Conservation (phyloP, 768 basidiomycete species). For the Boletales sp. region DNA sequence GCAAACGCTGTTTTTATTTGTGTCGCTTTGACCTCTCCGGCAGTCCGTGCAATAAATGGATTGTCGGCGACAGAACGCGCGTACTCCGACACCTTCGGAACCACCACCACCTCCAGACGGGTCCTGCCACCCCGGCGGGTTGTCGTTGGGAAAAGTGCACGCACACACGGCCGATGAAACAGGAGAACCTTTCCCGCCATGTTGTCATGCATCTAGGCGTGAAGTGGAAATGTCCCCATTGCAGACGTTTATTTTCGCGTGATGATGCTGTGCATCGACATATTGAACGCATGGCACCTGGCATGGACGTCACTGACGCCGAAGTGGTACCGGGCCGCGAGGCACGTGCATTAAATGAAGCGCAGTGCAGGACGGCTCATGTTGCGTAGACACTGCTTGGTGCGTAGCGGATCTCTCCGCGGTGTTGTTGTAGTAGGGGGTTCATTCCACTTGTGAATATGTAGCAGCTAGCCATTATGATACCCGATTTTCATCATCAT, state of each 20-base stretch:
- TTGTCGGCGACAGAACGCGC: conserved; percentile 24
- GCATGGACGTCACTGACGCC: conserved; percentile 19
- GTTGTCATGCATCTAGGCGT: conserved; percentile 27
- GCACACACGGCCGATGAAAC: conserved; percentile 24
- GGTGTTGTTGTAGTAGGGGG: not conserved
- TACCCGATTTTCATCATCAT: conserved; percentile 6
- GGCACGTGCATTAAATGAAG: conserved; percentile 11
- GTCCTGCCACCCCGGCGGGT: conserved; percentile 6
- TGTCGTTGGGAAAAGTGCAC: conserved; percentile 27
- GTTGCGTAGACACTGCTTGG: conserved; percentile 4
- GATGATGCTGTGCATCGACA: conserved; percentile 32
- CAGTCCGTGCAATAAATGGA: conserved; percentile 23
- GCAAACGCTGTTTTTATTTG: conserved; percentile 17
- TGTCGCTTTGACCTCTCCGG: conserved; percentile 25
- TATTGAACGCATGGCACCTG: conserved; percentile 26
- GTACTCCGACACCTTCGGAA: conserved; percentile 27
- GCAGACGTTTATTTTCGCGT: conserved; percentile 25
- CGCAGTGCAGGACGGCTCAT: conserved; percentile 1
- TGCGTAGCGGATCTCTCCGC: not conserved
- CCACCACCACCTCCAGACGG: conserved; percentile 18
- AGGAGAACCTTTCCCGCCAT: conserved; percentile 31
- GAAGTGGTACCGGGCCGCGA: conserved; percentile 21
- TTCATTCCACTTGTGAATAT: not conserved
- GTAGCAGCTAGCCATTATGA: conserved; percentile 3
- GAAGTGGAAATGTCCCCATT: conserved; percentile 29